phyloP scores from a whole-genome alignment of 1,284 basidiomycete genomes.

The Sanghuangporus sanghuang region DNA sequence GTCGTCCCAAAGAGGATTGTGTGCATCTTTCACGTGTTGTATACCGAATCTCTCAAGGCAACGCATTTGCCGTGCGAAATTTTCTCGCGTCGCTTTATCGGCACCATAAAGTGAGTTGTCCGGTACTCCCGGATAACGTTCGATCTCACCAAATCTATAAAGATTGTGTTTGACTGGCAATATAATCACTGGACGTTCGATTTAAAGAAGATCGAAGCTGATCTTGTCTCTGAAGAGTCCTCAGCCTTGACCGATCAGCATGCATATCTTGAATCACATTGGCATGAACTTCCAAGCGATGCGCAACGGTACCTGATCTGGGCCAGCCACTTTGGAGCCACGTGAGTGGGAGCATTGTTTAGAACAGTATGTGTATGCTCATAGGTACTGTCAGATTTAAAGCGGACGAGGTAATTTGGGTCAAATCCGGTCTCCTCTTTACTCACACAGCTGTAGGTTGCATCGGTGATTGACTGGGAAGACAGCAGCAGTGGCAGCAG shows the following conservation, averaged over 20 bases:
- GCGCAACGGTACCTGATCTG: constrained; percentile 60
- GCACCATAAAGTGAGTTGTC: constrained; percentile 30
- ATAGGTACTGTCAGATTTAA: neutral
- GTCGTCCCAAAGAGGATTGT: constrained; percentile 52
- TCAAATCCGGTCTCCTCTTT: neutral
- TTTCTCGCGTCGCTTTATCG: constrained; percentile 55
- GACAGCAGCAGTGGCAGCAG: constrained; percentile 44
- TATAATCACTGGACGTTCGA: constrained; percentile 61
- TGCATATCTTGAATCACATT: constrained; percentile 52
- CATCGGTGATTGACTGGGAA: constrained; percentile 67
- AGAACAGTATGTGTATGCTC: neutral
- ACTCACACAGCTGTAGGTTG: constrained; percentile 31
- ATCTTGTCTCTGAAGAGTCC: constrained; percentile 43
- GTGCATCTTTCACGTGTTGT: constrained; percentile 49
- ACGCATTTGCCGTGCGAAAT: constrained; percentile 60
- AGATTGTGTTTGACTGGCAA: constrained; percentile 60
- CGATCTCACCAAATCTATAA: constrained; percentile 13
- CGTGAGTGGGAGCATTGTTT: constrained; percentile 34
- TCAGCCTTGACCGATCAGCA: constrained; percentile 53
- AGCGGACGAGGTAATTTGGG: constrained; percentile 1
- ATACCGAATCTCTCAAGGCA: constrained; percentile 53
- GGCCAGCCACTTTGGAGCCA: constrained; percentile 67
- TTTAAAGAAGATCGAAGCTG: constrained; percentile 48
- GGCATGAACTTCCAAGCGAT: constrained; percentile 57
- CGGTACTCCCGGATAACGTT: constrained; percentile 3